A percentile compares a stretch with the other conserved stretches of the same genome.
Evolutionary conservation across 1,284 basidiomycete genomes (phyloP).

Genomic region (Phylloporus sp.): DNA sequence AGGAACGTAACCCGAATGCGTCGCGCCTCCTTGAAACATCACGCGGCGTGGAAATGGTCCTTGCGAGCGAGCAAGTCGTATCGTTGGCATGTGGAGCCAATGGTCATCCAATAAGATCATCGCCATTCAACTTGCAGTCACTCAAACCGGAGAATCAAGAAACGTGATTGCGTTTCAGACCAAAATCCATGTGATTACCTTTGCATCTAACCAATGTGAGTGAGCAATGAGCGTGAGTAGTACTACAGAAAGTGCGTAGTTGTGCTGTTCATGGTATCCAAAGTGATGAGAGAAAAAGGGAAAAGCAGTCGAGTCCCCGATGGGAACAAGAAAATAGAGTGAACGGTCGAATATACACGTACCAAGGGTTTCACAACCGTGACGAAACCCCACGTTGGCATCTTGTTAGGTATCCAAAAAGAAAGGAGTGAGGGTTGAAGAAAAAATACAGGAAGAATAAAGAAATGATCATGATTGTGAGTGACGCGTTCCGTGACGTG

Average conservation of each 20-base stretch:
- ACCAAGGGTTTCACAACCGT: background rate
- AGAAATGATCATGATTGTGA: background rate
- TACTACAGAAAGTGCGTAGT: conserved; percentile 33
- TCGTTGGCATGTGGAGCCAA: too few relatives aligned
- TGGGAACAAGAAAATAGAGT: conserved; percentile 4
- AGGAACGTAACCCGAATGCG: too few relatives aligned
- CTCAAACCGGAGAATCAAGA: background rate
- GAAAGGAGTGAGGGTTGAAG: background rate
- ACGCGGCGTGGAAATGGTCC: too few relatives aligned
- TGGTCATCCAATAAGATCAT: background rate
- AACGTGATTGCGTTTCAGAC: background rate
- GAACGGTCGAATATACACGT: conserved; percentile 22
- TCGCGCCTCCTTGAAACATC: too few relatives aligned
- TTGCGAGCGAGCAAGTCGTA: too few relatives aligned
- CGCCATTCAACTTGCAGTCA: background rate
- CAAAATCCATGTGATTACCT: background rate
- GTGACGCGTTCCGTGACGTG: background rate
- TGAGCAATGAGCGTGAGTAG: conserved; percentile 28
- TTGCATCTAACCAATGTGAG: conserved; percentile 13
- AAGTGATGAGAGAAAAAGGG: background rate
- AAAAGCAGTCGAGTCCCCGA: background rate
- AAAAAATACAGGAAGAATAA: background rate
- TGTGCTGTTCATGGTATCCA: conserved; percentile 12
- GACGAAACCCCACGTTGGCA: background rate
- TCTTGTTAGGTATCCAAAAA: conserved; percentile 6